A percentile compares a stretch with the other conserved stretches of the same genome.
Evolutionary conservation across 129 eudicot species (phyloP).

Genomic region (Logfia minima): DNA sequence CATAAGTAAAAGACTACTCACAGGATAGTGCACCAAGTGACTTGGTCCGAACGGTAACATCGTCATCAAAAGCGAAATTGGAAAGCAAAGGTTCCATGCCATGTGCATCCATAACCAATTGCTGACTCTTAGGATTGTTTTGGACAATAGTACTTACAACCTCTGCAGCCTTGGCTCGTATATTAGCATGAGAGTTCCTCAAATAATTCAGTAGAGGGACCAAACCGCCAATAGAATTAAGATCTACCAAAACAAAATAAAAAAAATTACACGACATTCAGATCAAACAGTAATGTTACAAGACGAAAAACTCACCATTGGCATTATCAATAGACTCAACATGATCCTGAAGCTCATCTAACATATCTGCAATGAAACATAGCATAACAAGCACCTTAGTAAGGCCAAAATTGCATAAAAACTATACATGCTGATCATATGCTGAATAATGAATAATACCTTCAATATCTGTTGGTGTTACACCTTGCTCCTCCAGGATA

Average conservation of each 20-base stretch:
- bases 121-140: conserved; percentile 89
- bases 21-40: conserved; percentile 94
- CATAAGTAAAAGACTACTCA: conserved; percentile 34
- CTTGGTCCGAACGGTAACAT: conserved; percentile 69
- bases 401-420: not conserved
- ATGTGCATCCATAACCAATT: conserved; percentile 92
- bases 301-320: conserved; percentile 57
- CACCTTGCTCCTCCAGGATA: conserved; percentile 80
- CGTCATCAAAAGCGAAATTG: conserved; percentile 74
- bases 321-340: conserved; percentile 96
- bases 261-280: not conserved
- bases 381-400: conserved; percentile 16
- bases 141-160: conserved; percentile 88
- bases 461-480: conserved; percentile 78
- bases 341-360: conserved; percentile 96
- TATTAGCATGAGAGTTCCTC: conserved; percentile 70
- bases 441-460: conserved; percentile 35
- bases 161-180: conserved; percentile 93
- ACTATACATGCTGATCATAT: not conserved
- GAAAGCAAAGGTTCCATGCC: conserved; percentile 77
- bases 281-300: not conserved
- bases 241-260: conserved; percentile 46
- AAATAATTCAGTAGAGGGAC: conserved; percentile 72
- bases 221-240: conserved; percentile 82
- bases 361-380: conserved; percentile 49